These are phyloP conservation scores for Erythrobasidium hasegawianum DNA, from an alignment of 1,284 basidiomycete species.

Conservation along the genomic window DNA sequence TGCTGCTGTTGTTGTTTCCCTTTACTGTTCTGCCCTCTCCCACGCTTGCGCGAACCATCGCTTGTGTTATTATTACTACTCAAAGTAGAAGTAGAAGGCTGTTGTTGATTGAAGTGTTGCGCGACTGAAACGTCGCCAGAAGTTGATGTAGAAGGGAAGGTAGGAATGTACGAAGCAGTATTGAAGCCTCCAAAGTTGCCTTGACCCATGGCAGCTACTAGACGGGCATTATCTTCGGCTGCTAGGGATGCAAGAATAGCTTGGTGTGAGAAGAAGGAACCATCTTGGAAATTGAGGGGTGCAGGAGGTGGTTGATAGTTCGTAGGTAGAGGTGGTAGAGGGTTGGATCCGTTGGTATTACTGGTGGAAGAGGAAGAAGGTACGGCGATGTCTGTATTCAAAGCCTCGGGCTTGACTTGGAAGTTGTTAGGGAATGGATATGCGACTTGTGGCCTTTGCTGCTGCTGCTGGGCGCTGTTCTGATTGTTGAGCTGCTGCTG, in stretches of 20 bases:
- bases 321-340: conserved; percentile 26
- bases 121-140: neutral
- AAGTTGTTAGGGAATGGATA: neutral
- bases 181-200: neutral
- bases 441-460: neutral
- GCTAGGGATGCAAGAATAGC: conserved; percentile 26
- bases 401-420: neutral
- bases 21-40: neutral
- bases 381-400: neutral
- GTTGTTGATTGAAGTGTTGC: neutral
- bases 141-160: neutral
- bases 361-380: neutral
- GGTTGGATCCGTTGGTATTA: conserved; percentile 1
- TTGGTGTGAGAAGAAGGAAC: conserved; percentile 32
- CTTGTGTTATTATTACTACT: neutral
- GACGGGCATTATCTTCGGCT: conserved; percentile 22
- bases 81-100: neutral
- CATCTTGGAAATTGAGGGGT: conserved; percentile 26
- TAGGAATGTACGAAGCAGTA: neutral
- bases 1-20: neutral
- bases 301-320: conserved; percentile 30
- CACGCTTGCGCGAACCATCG: neutral
- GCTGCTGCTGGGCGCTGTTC: conserved; percentile 17
- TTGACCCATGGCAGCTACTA: conserved; percentile 8
- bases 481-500: conserved; percentile 2